These are phyloP conservation scores for Rosa lucieae DNA, from an alignment of 306 rosid species.

Conservation along the genomic window DNA sequence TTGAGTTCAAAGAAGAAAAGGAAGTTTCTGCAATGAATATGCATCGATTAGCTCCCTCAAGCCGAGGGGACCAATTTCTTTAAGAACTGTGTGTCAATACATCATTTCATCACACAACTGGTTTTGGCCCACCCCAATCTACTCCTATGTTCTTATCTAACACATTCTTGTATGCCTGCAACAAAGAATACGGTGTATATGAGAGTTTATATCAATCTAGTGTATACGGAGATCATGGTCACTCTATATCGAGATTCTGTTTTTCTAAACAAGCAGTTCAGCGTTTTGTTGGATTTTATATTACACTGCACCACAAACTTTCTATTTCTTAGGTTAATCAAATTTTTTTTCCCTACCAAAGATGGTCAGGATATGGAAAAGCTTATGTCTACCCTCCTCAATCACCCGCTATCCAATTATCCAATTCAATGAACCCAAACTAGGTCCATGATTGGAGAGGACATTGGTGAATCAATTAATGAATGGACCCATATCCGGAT, in stretches of 20 bases:
- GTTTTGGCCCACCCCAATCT: constrained; percentile 55
- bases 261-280: constrained; percentile 19
- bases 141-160: constrained; percentile 81
- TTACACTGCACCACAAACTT: constrained; percentile 24
- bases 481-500: too few species aligned
- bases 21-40: constrained; percentile 43
- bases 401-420: neutral
- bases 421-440: too few species aligned
- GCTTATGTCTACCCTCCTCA: neutral
- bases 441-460: too few species aligned
- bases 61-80: constrained; percentile 47
- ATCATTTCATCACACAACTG: constrained; percentile 43
- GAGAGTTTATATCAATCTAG: neutral
- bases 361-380: neutral
- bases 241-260: constrained; percentile 4
- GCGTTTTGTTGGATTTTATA: neutral
- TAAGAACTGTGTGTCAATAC: constrained; percentile 31
- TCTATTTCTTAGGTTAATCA: neutral
- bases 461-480: too few species aligned
- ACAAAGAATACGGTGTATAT: constrained; percentile 11
- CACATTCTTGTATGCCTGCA: constrained; percentile 81
- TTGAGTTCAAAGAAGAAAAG: constrained; percentile 26
- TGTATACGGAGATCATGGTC: neutral
- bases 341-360: neutral
- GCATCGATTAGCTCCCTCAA: constrained; percentile 57